These are phyloP conservation scores for Hypoxylon sp. DNA, from an alignment of 2,329 filamentous ascomycete species.

Conservation along the genomic window DNA sequence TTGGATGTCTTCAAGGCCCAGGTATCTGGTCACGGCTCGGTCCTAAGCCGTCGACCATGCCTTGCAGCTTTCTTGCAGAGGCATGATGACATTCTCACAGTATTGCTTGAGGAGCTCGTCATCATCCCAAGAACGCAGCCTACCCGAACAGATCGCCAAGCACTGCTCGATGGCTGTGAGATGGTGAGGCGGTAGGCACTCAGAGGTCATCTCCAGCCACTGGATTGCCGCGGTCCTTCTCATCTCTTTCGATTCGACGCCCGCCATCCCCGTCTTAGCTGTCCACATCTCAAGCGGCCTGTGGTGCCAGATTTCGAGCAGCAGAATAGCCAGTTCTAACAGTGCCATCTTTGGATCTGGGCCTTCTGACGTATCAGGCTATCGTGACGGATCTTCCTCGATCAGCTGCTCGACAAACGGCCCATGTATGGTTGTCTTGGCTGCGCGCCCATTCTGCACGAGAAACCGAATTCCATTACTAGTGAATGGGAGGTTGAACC, in stretches of 20 bases:
- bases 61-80: background rate
- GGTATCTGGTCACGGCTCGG: background rate
- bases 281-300: slow-evolving; percentile 25
- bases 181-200: slow-evolving; percentile 6
- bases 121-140: background rate
- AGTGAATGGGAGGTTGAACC: background rate
- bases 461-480: slow-evolving; percentile 4
- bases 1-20: too few relatives aligned
- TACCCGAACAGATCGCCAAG: background rate
- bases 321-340: slow-evolving; percentile 39
- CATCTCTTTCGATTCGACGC: background rate
- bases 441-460: background rate
- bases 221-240: slow-evolving; percentile 9
- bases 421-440: background rate
- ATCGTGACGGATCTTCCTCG: background rate
- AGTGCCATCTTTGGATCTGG: slow-evolving; percentile 29
- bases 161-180: slow-evolving; percentile 4
- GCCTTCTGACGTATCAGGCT: background rate
- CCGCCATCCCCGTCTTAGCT: background rate
- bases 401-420: slow-evolving; percentile 14
- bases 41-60: background rate
- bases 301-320: slow-evolving; percentile 41
- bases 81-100: background rate
- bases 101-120: background rate
- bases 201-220: slow-evolving; percentile 11